Percentiles rank a stretch among this genome's conserved stretches.
Conservation (phyloP, 192 early-diverging fungal genomes). For the Entomortierella beljakovae region DNA sequence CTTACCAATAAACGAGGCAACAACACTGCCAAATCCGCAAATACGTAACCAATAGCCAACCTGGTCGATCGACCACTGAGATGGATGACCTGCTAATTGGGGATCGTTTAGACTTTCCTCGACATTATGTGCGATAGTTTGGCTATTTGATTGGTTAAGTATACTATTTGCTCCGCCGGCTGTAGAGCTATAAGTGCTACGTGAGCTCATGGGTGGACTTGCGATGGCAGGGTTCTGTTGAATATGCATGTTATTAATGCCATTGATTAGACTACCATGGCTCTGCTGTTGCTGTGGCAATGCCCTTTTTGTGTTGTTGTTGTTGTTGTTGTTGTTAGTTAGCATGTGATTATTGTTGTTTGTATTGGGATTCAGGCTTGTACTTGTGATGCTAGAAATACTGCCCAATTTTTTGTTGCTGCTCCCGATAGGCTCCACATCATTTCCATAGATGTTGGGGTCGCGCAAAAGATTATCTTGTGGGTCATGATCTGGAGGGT, state of each 20-base stretch:
- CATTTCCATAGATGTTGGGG: slow-evolving; percentile 2
- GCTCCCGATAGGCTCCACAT: not conserved
- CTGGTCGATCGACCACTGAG: slow-evolving; percentile 65
- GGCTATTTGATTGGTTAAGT: slow-evolving; percentile 29
- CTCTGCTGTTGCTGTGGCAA: slow-evolving; percentile 20
- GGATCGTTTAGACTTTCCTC: slow-evolving; percentile 47
- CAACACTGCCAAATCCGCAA: slow-evolving; percentile 62
- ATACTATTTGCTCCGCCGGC: not conserved
- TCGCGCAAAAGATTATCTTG: slow-evolving; percentile 5
- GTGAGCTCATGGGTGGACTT: slow-evolving; percentile 27
- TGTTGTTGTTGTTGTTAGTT: slow-evolving; percentile 14
- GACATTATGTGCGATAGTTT: slow-evolving; percentile 27
- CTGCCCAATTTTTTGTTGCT: not conserved
- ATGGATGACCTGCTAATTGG: slow-evolving; percentile 52
- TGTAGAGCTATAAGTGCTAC: slow-evolving; percentile 1
- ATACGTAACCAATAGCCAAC: slow-evolving; percentile 69
- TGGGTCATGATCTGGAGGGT: slow-evolving; percentile 20
- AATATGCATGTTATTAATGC: slow-evolving; percentile 38
- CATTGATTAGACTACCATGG: slow-evolving; percentile 10
- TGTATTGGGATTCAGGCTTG: not conserved
- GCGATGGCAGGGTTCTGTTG: slow-evolving; percentile 36
- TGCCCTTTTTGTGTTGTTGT: slow-evolving; percentile 10
- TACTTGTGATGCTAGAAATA: not conserved
- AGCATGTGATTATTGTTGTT: slow-evolving; percentile 10
- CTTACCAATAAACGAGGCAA: slow-evolving; percentile 65